Evolutionary conservation across 768 basidiomycete genomes (phyloP).

Genomic region (Mycena alexandri): DNA sequence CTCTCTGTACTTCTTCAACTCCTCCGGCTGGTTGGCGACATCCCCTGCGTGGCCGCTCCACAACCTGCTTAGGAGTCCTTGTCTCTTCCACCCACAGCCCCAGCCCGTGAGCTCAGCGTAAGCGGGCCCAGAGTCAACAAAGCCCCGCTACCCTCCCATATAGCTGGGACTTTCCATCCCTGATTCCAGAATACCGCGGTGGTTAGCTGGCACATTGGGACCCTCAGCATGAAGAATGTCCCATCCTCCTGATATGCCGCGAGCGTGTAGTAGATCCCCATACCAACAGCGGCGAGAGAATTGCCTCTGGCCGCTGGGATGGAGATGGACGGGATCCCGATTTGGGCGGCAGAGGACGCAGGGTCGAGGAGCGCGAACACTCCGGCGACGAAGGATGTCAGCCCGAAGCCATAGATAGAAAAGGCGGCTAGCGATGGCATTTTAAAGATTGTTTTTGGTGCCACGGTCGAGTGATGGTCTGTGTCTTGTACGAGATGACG

Average conservation of each 20-base stretch:
- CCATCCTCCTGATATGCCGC: slow-evolving; percentile 10
- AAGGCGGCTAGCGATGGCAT: slow-evolving; percentile 1
- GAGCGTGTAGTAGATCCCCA: slow-evolving; percentile 18
- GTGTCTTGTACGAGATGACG: neutral
- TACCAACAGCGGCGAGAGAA: neutral
- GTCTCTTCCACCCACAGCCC: neutral
- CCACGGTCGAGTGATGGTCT: neutral
- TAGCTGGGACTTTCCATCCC: neutral
- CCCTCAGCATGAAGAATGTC: slow-evolving; percentile 1
- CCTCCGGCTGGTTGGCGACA: no score
- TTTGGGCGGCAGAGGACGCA: neutral
- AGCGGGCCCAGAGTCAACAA: neutral
- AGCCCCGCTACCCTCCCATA: neutral
- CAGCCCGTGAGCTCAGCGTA: neutral
- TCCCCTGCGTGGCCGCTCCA: no score
- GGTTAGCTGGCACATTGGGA: slow-evolving; percentile 8
- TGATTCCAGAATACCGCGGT: slow-evolving; percentile 2
- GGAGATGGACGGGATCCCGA: neutral
- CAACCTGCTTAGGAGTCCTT: no score
- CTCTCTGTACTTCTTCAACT: no score
- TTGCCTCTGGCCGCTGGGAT: neutral
- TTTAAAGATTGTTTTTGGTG: no score
- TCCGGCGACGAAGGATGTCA: neutral
- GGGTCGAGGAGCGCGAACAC: neutral
- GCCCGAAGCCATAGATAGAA: slow-evolving; percentile 8